These are phyloP conservation scores for Trichoderma gracile DNA, from an alignment of 2,329 filamentous ascomycete genomes.

Conservation along the genomic window DNA sequence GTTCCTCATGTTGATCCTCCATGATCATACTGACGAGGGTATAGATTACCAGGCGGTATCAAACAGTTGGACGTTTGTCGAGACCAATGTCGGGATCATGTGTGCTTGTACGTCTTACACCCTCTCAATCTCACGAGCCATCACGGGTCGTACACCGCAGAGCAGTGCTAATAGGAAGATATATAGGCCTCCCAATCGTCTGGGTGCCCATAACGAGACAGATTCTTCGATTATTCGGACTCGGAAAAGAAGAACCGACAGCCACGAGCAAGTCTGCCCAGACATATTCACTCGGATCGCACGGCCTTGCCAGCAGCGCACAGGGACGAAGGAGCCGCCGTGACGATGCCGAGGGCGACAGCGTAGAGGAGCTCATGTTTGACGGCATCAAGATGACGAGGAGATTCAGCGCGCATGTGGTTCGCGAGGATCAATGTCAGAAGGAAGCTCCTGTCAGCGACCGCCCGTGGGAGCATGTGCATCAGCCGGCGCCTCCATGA, in stretches of 20 bases:
- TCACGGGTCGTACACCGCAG: too few relatives aligned
- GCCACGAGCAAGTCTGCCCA: not conserved
- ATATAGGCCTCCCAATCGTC: not conserved
- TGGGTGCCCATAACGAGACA: not conserved
- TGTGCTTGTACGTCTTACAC: conserved; percentile 2
- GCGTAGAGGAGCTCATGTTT: not conserved
- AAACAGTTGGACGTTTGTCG: not conserved
- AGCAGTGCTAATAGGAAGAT: not conserved
- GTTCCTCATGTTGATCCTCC: not conserved
- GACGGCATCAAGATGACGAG: conserved; percentile 1
- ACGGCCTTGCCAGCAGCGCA: not conserved
- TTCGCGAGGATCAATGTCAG: not conserved
- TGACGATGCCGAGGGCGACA: not conserved
- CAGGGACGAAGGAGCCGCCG: not conserved
- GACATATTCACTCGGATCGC: not conserved
- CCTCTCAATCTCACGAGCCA: not conserved
- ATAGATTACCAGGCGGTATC: not conserved
- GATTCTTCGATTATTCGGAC: not conserved
- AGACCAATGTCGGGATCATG: not conserved
- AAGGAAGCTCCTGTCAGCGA: not conserved
- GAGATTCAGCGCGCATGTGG: conserved; percentile 1
- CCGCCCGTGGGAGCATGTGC: not conserved
- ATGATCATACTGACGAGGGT: not conserved
- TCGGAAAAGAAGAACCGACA: not conserved
- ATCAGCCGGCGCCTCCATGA: not conserved